These are phyloP conservation scores for Caryopteris hybrid DNA, from an alignment of 305 asterid genomes.

Conservation along the genomic window DNA sequence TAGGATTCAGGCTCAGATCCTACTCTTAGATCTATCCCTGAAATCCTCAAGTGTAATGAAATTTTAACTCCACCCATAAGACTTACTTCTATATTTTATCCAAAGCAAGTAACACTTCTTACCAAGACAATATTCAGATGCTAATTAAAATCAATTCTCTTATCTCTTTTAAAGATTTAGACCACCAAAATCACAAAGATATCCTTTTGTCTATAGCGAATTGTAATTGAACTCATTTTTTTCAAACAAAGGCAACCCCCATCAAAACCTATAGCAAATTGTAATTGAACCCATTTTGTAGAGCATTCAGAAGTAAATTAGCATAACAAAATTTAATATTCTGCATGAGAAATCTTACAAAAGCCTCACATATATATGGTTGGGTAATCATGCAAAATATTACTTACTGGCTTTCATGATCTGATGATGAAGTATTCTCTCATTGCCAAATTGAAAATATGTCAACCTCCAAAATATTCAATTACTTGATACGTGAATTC, in stretches of 20 bases:
- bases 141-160: not conserved
- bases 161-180: not conserved
- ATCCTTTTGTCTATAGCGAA: too few relatives aligned
- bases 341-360: not conserved
- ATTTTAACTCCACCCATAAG: too few relatives aligned
- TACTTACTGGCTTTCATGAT: slow-evolving; percentile 93
- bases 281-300: not conserved
- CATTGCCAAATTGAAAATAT: too few relatives aligned
- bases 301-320: not conserved
- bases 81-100: too few relatives aligned
- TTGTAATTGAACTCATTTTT: too few relatives aligned
- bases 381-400: slow-evolving; percentile 1
- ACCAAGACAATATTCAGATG: not conserved
- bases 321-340: not conserved
- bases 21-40: too few relatives aligned
- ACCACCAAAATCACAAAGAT: slow-evolving; percentile 7
- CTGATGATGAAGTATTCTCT: slow-evolving; percentile 73
- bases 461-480: too few relatives aligned
- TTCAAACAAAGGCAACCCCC: not conserved
- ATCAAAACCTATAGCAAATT: slow-evolving; percentile 8
- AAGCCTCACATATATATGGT: slow-evolving; percentile 5
- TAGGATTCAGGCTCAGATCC: too few relatives aligned
- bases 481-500: too few relatives aligned
- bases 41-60: too few relatives aligned
- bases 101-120: not conserved